Evolutionary conservation across 352 stramenopile species (phyloP).

Genomic region (Pilasporangium apinafurcum): DNA sequence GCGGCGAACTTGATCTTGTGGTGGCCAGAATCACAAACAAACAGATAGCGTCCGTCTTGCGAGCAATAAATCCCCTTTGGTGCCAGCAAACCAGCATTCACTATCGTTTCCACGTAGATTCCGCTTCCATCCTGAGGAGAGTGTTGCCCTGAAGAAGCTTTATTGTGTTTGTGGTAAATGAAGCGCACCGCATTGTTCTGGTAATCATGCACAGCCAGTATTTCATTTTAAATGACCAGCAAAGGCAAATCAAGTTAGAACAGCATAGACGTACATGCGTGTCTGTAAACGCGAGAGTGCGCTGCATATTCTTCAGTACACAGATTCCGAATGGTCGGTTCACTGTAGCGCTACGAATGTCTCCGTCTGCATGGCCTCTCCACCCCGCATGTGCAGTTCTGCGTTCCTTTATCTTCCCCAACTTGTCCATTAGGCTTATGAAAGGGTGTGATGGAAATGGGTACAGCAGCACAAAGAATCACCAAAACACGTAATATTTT

Average conservation of each 20-base stretch:
- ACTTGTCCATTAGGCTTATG: too few relatives aligned
- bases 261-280: conserved; percentile 10
- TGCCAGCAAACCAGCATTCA: conserved; percentile 25
- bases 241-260: background rate
- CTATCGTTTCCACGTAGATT: conserved; percentile 13
- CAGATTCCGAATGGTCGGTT: conserved; percentile 34
- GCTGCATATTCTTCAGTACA: conserved; percentile 8
- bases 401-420: too few relatives aligned
- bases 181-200: conserved; percentile 40
- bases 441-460: too few relatives aligned
- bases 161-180: conserved; percentile 9
- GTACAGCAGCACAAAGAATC: too few relatives aligned
- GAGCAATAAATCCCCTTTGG: conserved; percentile 37
- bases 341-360: conserved; percentile 11
- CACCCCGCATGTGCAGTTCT: conserved; percentile 3
- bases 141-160: too few relatives aligned
- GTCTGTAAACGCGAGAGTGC: conserved; percentile 26
- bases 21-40: conserved; percentile 50
- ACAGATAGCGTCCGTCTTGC: conserved; percentile 29
- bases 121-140: background rate
- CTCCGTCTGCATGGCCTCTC: conserved; percentile 25
- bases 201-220: background rate
- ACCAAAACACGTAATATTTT: too few relatives aligned
- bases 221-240: background rate
- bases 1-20: conserved; percentile 43